Conservation (phyloP, 2,329 filamentous ascomycete genomes). For the Madurella mycetomatis region DNA sequence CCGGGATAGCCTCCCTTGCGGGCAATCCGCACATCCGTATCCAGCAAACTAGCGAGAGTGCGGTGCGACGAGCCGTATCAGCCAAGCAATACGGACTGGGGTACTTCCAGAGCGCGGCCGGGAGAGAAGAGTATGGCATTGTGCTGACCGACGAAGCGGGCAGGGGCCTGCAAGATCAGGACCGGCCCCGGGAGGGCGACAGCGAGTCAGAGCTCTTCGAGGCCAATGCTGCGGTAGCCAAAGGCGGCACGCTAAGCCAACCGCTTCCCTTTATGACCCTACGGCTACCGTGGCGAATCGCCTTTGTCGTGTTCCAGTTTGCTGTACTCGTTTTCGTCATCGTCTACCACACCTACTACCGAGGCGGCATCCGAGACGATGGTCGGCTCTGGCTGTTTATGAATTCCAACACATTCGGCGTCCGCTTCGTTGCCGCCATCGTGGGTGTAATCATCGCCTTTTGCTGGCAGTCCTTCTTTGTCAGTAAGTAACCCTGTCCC, state of each 20-base stretch:
- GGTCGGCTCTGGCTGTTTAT: slow-evolving; percentile 29
- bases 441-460: slow-evolving; percentile 40
- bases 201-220: slow-evolving; percentile 10
- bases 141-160: slow-evolving; percentile 29
- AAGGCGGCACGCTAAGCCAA: slow-evolving; percentile 1
- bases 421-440: slow-evolving; percentile 40
- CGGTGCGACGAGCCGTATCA: slow-evolving; percentile 21
- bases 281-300: slow-evolving; percentile 32
- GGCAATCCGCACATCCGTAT: slow-evolving; percentile 30
- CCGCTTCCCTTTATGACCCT: slow-evolving; percentile 34
- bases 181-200: neutral
- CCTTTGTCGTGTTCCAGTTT: slow-evolving; percentile 32
- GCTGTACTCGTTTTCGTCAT: slow-evolving; percentile 35
- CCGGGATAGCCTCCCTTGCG: slow-evolving; percentile 34
- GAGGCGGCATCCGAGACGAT: slow-evolving; percentile 21
- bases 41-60: slow-evolving; percentile 19
- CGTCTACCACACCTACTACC: slow-evolving; percentile 40
- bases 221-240: neutral
- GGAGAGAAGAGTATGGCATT: slow-evolving; percentile 32
- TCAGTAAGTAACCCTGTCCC: slow-evolving; percentile 27
- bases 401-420: slow-evolving; percentile 39
- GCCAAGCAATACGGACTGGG: slow-evolving; percentile 30
- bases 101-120: slow-evolving; percentile 25
- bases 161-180: slow-evolving; percentile 17
- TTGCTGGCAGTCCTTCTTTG: slow-evolving; percentile 39